Conservation (phyloP, 116 monocot genomes). For the Dioscorea cayenensis region DNA sequence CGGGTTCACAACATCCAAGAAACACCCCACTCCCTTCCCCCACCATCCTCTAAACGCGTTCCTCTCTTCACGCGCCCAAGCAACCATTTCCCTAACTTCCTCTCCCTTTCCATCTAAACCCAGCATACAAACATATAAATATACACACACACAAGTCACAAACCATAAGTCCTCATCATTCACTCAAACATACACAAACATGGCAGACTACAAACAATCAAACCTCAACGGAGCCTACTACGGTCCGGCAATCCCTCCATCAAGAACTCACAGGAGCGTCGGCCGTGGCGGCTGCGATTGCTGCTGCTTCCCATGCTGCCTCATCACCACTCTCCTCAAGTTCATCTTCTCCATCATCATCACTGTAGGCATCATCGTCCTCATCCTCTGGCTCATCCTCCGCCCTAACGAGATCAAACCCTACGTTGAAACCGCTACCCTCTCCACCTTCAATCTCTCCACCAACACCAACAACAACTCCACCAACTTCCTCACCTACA, state of each 20-base stretch:
- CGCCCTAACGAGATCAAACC: conserved; percentile 49
- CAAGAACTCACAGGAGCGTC: neutral
- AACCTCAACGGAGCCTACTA: conserved; percentile 8
- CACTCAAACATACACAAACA: neutral
- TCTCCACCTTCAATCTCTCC: conserved; percentile 50
- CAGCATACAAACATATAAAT: too few relatives aligned
- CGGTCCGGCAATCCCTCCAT: conserved; percentile 12
- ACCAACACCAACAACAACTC: neutral
- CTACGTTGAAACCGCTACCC: conserved; percentile 49
- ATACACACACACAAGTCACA: too few relatives aligned
- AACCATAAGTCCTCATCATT: too few relatives aligned
- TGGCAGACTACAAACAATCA: neutral
- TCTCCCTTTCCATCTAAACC: too few relatives aligned
- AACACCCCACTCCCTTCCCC: too few relatives aligned
- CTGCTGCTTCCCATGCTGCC: conserved; percentile 9
- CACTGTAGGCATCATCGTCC: conserved; percentile 31
- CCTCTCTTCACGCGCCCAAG: too few relatives aligned
- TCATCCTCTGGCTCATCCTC: conserved; percentile 65
- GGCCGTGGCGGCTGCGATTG: neutral
- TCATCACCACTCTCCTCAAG: conserved; percentile 24
- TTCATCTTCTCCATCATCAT: conserved; percentile 30
- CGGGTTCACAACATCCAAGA: too few relatives aligned
- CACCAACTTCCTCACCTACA: conserved; percentile 27
- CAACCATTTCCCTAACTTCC: too few relatives aligned
- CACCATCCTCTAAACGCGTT: too few relatives aligned